Conservation (phyloP, 768 basidiomycete species). For the Boletus subparvulus region DNA sequence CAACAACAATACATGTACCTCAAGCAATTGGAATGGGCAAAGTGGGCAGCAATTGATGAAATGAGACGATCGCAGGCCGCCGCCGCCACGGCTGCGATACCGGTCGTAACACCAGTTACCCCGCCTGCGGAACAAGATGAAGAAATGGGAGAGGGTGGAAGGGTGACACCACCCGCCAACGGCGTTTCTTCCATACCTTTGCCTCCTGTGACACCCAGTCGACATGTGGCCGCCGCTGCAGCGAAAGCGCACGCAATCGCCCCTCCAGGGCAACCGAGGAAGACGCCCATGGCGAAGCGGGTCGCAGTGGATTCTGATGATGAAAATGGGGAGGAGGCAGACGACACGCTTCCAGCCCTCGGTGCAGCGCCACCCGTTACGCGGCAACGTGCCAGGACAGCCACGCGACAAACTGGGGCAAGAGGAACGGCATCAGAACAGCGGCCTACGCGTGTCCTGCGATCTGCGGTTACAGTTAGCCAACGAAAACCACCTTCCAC, state of each 20-base stretch:
- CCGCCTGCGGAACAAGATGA: constrained; percentile 79
- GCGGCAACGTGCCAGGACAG: constrained; percentile 37
- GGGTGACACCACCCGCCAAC: constrained; percentile 28
- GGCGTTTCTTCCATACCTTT: constrained; percentile 32
- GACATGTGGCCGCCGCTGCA: constrained; percentile 67
- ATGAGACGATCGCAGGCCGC: constrained; percentile 47
- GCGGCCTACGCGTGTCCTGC: constrained; percentile 69
- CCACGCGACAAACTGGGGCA: constrained; percentile 38
- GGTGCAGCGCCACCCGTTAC: constrained; percentile 44
- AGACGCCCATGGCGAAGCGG: constrained; percentile 81
- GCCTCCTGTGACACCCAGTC: constrained; percentile 80
- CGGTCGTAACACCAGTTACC: constrained; percentile 70
- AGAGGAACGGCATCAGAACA: constrained; percentile 68
- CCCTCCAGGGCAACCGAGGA: constrained; percentile 82
- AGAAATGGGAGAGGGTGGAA: constrained; percentile 51
- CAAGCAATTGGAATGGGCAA: constrained; percentile 91
- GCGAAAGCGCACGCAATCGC: constrained; percentile 70
- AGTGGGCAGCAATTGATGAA: constrained; percentile 90
- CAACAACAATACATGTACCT: constrained; percentile 95
- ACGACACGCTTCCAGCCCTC: constrained; percentile 65
- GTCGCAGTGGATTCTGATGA: constrained; percentile 65
- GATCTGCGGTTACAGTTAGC: constrained; percentile 59
- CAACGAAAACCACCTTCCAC: constrained; percentile 53
- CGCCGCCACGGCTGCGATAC: constrained; percentile 39
- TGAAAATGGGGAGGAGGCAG: constrained; percentile 53